Evolutionary conservation across 2,329 filamentous ascomycete genomes (phyloP), one percentile per base, ranked within the genome.

Genomic region (Emergomyces pasteurianus): DNA sequence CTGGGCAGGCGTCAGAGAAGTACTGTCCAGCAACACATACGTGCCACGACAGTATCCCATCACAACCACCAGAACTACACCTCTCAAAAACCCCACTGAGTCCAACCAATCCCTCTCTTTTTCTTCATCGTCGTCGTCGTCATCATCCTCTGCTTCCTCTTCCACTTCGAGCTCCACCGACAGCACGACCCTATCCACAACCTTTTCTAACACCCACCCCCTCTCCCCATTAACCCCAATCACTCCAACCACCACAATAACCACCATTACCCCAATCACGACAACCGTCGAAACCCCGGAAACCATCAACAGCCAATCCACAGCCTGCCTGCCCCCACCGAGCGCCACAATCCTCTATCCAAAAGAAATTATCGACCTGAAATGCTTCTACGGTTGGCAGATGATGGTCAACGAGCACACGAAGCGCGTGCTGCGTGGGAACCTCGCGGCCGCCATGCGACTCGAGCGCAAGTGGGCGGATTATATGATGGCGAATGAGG

Each of bases 311-410:
- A 67, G 68, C 0, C 67, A 67, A 3, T 65, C 70, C 1, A 65
- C 70, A 0, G 61, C 66, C 14, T 16, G 70, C 68, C 38, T 69
- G 67, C 55, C 67, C 31, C n/a, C 63, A 0, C 63, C 66, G 5
- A 67, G 64, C 36, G 67, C 67, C 34, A 66, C 68, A 0, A 69
- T 80, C 10, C 81, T 81, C 0, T 92, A 86, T 67, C 89, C 90
- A 0, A 83, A 84, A 0, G 87, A 96, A 70, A 84, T 95, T 61
- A 90, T 97, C 62, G 80, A 85, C 6, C 81, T 97, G 50, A 96
- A 96, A 74, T 95, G 91, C 74, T 97, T 92, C 77, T 95, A 95
- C 72, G 90, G 88, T 49, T 96, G 90, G 84, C 92, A 97, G 75
- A 89, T 90, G 76, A 96, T 91, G 0, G 91, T 96, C 4, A 88